Conservation (phyloP, 2,329 filamentous ascomycete genomes). For the Metarhizium guizhouense region DNA sequence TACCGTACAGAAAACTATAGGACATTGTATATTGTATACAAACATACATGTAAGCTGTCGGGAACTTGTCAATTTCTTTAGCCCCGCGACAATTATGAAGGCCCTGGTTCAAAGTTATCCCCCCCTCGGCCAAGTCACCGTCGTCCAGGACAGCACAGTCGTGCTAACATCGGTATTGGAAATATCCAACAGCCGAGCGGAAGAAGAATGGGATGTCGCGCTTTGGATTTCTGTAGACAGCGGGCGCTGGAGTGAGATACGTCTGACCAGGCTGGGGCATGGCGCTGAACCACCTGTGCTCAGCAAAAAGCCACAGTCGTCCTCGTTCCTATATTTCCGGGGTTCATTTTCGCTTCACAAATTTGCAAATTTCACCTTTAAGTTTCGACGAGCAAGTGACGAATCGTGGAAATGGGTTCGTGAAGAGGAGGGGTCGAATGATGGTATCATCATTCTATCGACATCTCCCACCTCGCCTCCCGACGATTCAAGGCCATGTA, state of each 20-base stretch:
- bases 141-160: slow-evolving; percentile 39
- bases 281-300: slow-evolving; percentile 39
- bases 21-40: too few species aligned
- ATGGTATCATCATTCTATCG: slow-evolving; percentile 51
- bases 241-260: slow-evolving; percentile 45
- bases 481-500: slow-evolving; percentile 42
- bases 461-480: slow-evolving; percentile 16
- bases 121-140: slow-evolving; percentile 66
- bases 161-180: slow-evolving; percentile 63
- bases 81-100: slow-evolving; percentile 19
- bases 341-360: slow-evolving; percentile 37
- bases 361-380: slow-evolving; percentile 58
- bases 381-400: slow-evolving; percentile 46
- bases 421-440: slow-evolving; percentile 51
- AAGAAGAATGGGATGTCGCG: slow-evolving; percentile 59
- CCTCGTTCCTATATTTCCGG: slow-evolving; percentile 43
- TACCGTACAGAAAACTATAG: background rate
- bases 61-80: too few species aligned
- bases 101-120: slow-evolving; percentile 48
- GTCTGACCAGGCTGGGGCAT: slow-evolving; percentile 20
- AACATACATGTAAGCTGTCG: too few species aligned
- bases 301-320: slow-evolving; percentile 21
- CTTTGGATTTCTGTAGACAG: slow-evolving; percentile 62
- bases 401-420: slow-evolving; percentile 63
- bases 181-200: slow-evolving; percentile 43